Base-by-base conservation (phyloP, 371 early-diverging fungal genomes). In the Coemansia sp. region DNA sequence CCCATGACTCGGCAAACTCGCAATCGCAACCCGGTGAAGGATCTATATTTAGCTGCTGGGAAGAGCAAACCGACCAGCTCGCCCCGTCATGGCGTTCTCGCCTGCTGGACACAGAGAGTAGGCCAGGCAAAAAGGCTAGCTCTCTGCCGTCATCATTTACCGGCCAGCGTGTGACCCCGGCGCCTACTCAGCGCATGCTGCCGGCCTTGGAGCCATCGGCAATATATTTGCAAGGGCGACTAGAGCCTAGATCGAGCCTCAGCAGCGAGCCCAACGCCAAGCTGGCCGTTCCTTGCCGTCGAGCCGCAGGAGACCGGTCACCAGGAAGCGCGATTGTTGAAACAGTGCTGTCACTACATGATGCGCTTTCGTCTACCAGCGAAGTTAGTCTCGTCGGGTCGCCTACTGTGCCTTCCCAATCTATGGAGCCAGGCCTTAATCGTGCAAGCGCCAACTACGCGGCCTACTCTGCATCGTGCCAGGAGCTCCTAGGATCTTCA, bases 141-240 rank as follows among this genome's bases (percentile, higher is more conserved):
- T 58, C 58, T 3, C 45, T 58, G 48, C 58, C 58, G 4, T 31
- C 48, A 47, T 16, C 30, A 14, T 4, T 58, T 20, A 12, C 48
- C 20, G 48, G 38, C 48, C 12, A 20, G 26, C 26, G 11, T 9
- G 26, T 26, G 12, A 34, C 45, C 5, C 36, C 38, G 11, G 31
- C 58, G 9, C 38, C 38, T 20, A 33, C 14, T 5, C 8, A n/a
- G 10, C 20, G 16, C 10, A n/a, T 35, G 6, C 36, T 9, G 10
- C 16, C n/a, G 16, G 14, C 36, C 8, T 36, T 14, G 30, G 31
- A 55, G 14, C 4, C 55, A 40, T 40, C 30, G 4, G 12, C 55
- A 30, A 30, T 5, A 30, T 20, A 55, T 30, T 20, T 55, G 10
- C 55, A 55, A 1, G 55, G 55, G 14, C 12, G 30, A 5, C 40